phyloP scores from a whole-genome alignment of 768 basidiomycete genomes.

The Leccinum longicurvipes region DNA sequence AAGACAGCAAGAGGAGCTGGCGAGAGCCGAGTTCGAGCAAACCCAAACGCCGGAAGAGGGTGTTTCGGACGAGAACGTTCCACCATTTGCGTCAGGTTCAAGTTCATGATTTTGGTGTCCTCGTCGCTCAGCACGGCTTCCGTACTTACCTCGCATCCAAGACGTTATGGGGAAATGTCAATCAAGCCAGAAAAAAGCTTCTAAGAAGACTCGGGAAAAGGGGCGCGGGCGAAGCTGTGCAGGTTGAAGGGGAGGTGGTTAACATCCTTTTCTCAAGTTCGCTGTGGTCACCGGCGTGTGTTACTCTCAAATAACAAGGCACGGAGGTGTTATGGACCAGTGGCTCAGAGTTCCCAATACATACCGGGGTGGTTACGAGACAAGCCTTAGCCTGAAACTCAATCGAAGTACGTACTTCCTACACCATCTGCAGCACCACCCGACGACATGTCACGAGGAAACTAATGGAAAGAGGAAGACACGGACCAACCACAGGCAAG shows the following conservation, averaged over 20 bases:
- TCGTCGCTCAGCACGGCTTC: conserved; percentile 28
- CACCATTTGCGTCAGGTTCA: conserved; percentile 74
- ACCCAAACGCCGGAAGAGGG: conserved; percentile 26
- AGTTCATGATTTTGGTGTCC: conserved; percentile 56
- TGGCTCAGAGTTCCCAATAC: conserved; percentile 64
- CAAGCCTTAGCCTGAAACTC: conserved; percentile 52
- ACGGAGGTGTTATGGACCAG: conserved; percentile 73
- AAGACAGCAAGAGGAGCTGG: conserved; percentile 44
- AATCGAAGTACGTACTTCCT: background rate
- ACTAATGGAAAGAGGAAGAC: background rate
- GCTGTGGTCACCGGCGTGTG: conserved; percentile 65
- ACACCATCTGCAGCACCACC: conserved; percentile 27
- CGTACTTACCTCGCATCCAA: conserved; percentile 39
- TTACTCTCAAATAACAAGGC: conserved; percentile 50
- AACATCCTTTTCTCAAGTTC: conserved; percentile 74
- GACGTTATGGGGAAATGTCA: conserved; percentile 59
- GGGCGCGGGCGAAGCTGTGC: conserved; percentile 37
- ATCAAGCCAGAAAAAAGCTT: conserved; percentile 52
- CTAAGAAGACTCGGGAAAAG: conserved; percentile 29
- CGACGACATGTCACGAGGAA: background rate
- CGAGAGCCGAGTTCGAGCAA: conserved; percentile 32
- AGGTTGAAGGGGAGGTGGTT: conserved; percentile 42
- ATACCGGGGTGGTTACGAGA: conserved; percentile 71
- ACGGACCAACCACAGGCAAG: conserved; percentile 12
- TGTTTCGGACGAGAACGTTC: conserved; percentile 41